Evolutionary conservation across 2,329 filamentous ascomycete species (phyloP), one percentile per base, ranked within the genome.

Genomic region (Kalaharituber pfeilii): DNA sequence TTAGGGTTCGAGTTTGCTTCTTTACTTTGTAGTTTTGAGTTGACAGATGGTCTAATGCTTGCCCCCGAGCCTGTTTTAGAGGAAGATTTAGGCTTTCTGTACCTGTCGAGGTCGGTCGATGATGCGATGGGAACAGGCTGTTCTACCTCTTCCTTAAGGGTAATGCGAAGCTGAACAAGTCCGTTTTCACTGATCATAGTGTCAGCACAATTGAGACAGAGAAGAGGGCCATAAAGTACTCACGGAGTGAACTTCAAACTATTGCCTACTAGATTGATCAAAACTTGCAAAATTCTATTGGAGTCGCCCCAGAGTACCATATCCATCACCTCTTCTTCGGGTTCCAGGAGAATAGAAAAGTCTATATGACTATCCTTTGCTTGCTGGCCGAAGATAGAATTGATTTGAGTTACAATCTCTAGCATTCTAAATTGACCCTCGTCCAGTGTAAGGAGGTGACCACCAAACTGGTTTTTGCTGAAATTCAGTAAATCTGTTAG

Each of bases 271-370:
- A 95, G 72, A 65, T 94, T 94, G 71, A 93, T 94, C 49, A 94
- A 78, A n/a, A 94, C 84, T 66, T 94, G 88, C 25, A 94, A 70
- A 36, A 94, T 91, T 45, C 88, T 76, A 64, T 94, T 86, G 61
- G 91, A 84, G 63, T 95, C 88, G n/a, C 88, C 88, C 79, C 85
- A 91, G 1, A 95, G 71, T 51, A 84, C 81, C 81, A 93, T 88
- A 59, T 94, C 86, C 65, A 84, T 85, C 24, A 94, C 57, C 24
- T 54, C 50, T 18, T 51, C 52, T 44, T 62, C 60, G 1, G 62
- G 62, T 1, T 52, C 69, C 57, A 86, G 93, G 11, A 75, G 73
- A 20, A 94, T 82, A 0, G 74, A 74, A 28, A 94, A 79, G 49
- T 80, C 74, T 57, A 94, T 89, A 15, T 77, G 73, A 36, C 81